Evolutionary conservation across 768 basidiomycete species (phyloP).

Genomic region (Rhodosporidiobolus odoratus): DNA sequence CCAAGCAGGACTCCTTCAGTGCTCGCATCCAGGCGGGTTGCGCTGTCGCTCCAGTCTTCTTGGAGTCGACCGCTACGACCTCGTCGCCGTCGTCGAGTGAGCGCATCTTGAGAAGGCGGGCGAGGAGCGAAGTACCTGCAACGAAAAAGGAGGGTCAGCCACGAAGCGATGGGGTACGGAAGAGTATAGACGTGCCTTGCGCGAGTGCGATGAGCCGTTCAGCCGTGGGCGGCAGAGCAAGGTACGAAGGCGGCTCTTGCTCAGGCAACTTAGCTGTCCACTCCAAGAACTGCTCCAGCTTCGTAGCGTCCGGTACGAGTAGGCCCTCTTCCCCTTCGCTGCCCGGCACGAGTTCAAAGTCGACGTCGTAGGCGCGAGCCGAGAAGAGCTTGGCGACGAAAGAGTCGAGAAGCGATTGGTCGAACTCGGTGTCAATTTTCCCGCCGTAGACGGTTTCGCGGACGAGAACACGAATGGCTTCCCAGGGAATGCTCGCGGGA

Average conservation of each 20-base stretch:
- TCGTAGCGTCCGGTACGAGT: conserved; percentile 80
- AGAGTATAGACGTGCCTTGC: conserved; percentile 14
- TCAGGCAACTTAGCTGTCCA: conserved; percentile 90
- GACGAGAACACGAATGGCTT: conserved; percentile 83
- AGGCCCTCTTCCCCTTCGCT: conserved; percentile 58
- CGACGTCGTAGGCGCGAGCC: conserved; percentile 79
- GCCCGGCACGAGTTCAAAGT: conserved; percentile 73
- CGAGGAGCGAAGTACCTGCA: conserved; percentile 70
- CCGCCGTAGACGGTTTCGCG: conserved; percentile 91
- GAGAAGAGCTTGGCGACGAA: conserved; percentile 90
- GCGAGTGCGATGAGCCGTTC: conserved; percentile 80
- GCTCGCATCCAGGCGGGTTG: conserved; percentile 94
- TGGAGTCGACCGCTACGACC: conserved; percentile 50
- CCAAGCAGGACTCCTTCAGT: conserved; percentile 70
- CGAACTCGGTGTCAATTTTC: conserved; percentile 87
- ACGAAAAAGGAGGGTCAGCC: background rate
- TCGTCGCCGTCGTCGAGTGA: conserved; percentile 82
- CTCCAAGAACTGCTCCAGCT: conserved; percentile 78
- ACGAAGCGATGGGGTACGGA: background rate
- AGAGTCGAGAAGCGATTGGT: conserved; percentile 83
- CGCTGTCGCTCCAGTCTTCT: conserved; percentile 51
- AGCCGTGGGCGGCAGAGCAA: conserved; percentile 84
- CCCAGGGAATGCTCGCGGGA: conserved; percentile 88
- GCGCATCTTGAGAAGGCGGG: conserved; percentile 88
- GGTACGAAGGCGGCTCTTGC: conserved; percentile 73